These are phyloP conservation scores for Nissolia schottii DNA, from an alignment of 306 rosid species.

Conservation along the genomic window DNA sequence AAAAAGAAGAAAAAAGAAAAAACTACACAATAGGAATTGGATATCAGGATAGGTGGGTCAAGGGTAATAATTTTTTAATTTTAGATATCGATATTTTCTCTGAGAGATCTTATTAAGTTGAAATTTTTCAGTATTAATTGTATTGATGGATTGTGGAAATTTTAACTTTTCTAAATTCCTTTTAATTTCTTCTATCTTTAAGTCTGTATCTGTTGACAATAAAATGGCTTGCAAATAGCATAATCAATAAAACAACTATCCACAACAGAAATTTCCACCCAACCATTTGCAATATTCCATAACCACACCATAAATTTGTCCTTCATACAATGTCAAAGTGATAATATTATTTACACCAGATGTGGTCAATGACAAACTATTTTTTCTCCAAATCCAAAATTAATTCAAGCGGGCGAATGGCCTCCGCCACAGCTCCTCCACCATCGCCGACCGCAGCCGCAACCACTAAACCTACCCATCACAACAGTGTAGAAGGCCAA, in stretches of 20 bases:
- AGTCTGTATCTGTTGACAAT: no score
- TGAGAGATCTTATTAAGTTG: no score
- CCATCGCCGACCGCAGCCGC: not conserved
- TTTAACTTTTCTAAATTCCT: no score
- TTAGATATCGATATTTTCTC: no score
- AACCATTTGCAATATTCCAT: not conserved
- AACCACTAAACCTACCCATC: constrained; percentile 1
- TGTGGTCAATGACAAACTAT: constrained; percentile 3
- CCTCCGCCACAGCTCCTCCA: constrained; percentile 54
- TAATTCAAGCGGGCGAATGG: constrained; percentile 46
- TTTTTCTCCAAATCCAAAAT: constrained; percentile 7
- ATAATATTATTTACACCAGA: constrained; percentile 34
- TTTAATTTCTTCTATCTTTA: no score
- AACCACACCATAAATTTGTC: not conserved
- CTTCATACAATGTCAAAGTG: constrained; percentile 20
- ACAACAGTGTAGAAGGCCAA: not conserved
- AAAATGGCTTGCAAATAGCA: not conserved
- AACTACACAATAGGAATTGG: no score
- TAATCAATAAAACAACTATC: not conserved
- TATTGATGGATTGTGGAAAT: no score
- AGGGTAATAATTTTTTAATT: no score
- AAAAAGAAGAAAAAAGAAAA: no score
- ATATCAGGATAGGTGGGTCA: no score
- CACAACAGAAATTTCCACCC: not conserved
- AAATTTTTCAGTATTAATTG: no score